Percentiles rank a stretch among this genome's conserved stretches.
Evolutionary conservation across 768 basidiomycete species (phyloP).

Genomic region (Kwoniella mangroviensis): DNA sequence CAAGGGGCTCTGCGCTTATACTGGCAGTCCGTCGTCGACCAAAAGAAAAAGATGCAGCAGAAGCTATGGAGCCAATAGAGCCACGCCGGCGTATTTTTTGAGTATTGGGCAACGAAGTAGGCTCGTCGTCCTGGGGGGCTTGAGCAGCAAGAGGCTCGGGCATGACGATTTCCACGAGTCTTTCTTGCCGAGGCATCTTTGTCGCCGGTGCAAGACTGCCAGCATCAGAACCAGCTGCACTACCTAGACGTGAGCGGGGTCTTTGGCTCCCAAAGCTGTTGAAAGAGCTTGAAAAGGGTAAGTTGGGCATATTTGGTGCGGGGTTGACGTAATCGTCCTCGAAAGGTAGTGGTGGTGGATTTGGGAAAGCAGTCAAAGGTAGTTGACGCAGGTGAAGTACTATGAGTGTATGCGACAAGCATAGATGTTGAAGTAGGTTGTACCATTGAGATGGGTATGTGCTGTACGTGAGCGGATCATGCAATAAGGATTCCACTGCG

Average conservation of each 20-base stretch:
- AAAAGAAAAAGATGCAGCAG: constrained; percentile 36
- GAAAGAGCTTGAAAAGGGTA: constrained; percentile 28
- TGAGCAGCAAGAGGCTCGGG: constrained; percentile 49
- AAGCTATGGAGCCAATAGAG: constrained; percentile 42
- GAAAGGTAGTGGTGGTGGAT: constrained; percentile 43
- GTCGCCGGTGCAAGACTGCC: constrained; percentile 24
- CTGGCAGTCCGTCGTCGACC: constrained; percentile 41
- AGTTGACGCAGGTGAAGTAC: constrained; percentile 52
- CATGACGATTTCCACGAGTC: constrained; percentile 56
- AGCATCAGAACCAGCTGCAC: constrained; percentile 37
- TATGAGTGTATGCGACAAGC: constrained; percentile 52
- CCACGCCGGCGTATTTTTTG: constrained; percentile 35
- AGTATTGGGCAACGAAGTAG: not conserved
- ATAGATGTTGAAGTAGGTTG: constrained; percentile 52
- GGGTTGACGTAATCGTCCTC: constrained; percentile 41
- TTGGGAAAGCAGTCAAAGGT: constrained; percentile 45
- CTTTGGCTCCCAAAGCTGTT: constrained; percentile 19
- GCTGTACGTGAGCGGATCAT: constrained; percentile 48
- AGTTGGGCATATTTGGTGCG: not conserved
- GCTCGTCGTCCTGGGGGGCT: constrained; percentile 11
- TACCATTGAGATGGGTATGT: constrained; percentile 54
- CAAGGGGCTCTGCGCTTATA: constrained; percentile 13
- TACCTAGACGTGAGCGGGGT: constrained; percentile 33
- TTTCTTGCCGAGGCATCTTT: constrained; percentile 43
- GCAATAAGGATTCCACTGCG: constrained; percentile 56